phyloP scores from a whole-genome alignment of 2,329 filamentous ascomycete species.

The Emergomyces africanus region DNA sequence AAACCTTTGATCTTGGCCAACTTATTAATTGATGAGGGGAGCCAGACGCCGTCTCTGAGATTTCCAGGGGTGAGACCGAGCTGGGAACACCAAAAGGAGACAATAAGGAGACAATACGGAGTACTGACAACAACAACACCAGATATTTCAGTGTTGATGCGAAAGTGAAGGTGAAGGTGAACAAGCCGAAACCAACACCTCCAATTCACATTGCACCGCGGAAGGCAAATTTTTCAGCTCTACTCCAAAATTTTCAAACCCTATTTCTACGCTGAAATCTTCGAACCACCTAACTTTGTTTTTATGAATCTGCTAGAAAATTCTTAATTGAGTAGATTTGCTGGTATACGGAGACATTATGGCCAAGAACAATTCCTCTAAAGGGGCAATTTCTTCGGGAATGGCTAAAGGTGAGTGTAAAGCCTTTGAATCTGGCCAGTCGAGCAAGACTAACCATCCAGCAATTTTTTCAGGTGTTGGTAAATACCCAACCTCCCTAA shows the following conservation, averaged over 20 bases:
- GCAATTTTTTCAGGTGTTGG: neutral
- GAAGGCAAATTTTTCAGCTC: neutral
- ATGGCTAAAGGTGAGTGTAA: neutral
- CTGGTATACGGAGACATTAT: neutral
- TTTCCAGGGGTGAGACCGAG: neutral
- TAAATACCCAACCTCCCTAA: neutral
- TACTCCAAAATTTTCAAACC: neutral
- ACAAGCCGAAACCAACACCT: neutral
- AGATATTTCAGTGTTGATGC: neutral
- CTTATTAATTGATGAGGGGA: neutral
- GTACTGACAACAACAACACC: neutral
- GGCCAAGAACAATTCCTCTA: neutral
- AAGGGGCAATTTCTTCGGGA: neutral
- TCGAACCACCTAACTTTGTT: neutral
- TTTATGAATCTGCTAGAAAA: neutral
- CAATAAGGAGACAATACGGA: neutral
- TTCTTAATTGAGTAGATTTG: neutral
- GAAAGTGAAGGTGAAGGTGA: neutral
- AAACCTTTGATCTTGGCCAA: neutral
- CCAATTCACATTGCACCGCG: neutral
- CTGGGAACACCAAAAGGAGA: neutral
- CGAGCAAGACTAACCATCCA: neutral
- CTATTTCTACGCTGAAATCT: neutral
- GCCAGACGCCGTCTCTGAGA: neutral
- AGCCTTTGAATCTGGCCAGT: neutral